A percentile compares a stretch with the other conserved stretches of the same genome.
phyloP scores from a whole-genome alignment of 2,329 filamentous ascomycete species.

The Ophiostoma ulmi region DNA sequence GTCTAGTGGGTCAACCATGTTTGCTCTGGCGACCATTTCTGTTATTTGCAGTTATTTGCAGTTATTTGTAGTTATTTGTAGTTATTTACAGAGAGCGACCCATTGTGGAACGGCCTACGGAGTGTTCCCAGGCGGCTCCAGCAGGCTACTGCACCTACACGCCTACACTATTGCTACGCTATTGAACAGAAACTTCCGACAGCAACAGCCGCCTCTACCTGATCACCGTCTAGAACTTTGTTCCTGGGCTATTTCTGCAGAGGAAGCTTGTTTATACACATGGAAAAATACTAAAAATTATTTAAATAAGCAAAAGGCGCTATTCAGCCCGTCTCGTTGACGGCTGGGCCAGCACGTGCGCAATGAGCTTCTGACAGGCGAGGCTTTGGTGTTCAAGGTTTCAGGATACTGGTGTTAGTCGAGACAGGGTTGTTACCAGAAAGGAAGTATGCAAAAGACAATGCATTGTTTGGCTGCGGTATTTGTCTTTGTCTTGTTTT shows the following conservation, averaged over 20 bases:
- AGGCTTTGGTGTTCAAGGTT: neutral
- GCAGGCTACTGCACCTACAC: neutral
- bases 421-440: neutral
- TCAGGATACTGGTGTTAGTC: neutral
- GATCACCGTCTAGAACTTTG: conserved; percentile 6
- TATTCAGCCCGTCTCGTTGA: neutral
- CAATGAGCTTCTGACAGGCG: neutral
- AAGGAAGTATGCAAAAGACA: neutral
- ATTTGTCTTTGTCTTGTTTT: neutral
- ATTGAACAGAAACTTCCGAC: conserved; percentile 10
- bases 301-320: neutral
- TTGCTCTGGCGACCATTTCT: neutral
- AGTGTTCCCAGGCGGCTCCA: neutral
- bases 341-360: neutral
- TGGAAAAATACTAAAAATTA: neutral
- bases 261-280: neutral
- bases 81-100: too few species aligned
- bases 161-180: neutral
- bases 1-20: neutral
- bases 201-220: conserved; percentile 9
- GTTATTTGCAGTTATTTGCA: too few species aligned
- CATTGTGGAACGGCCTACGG: neutral
- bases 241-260: conserved; percentile 8
- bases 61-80: too few species aligned
- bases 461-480: neutral